These are phyloP conservation scores for Blumeriella jaapii DNA, from an alignment of 2,329 filamentous ascomycete species.

Conservation along the genomic window DNA sequence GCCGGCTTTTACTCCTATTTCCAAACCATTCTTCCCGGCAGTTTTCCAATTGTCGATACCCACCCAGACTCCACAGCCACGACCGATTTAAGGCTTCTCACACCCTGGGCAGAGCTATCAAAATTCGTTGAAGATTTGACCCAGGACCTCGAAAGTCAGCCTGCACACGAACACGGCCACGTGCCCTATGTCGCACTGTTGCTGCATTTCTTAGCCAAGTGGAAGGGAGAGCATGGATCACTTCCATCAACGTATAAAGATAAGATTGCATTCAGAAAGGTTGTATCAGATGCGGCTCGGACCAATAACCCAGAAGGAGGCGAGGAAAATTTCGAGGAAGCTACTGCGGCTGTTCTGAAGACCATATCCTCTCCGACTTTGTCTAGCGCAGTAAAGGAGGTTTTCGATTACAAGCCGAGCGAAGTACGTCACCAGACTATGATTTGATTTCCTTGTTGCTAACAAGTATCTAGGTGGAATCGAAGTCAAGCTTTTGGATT, in stretches of 20 bases:
- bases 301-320: slow-evolving; percentile 69
- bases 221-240: slow-evolving; percentile 63
- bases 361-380: slow-evolving; percentile 61
- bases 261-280: slow-evolving; percentile 69
- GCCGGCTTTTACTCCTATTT: slow-evolving; percentile 88
- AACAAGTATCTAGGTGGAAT: slow-evolving; percentile 33
- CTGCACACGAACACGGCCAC: slow-evolving; percentile 78
- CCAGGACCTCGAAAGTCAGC: slow-evolving; percentile 54
- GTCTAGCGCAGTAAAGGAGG: slow-evolving; percentile 58
- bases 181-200: slow-evolving; percentile 78
- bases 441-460: no score
- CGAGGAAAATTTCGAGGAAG: slow-evolving; percentile 96
- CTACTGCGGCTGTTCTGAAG: slow-evolving; percentile 75
- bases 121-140: slow-evolving; percentile 58
- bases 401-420: slow-evolving; percentile 55
- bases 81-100: slow-evolving; percentile 71
- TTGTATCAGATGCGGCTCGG: slow-evolving; percentile 56
- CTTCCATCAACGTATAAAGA: slow-evolving; percentile 68
- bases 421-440: no score
- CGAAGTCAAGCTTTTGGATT: slow-evolving; percentile 66
- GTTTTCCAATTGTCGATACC: slow-evolving; percentile 88
- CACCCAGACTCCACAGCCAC: slow-evolving; percentile 82
- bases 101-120: slow-evolving; percentile 74
- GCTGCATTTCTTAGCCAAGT: slow-evolving; percentile 68
- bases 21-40: slow-evolving; percentile 62